Base-by-base conservation (phyloP, 2,329 filamentous ascomycete genomes). In the Lachnellula cervina region DNA sequence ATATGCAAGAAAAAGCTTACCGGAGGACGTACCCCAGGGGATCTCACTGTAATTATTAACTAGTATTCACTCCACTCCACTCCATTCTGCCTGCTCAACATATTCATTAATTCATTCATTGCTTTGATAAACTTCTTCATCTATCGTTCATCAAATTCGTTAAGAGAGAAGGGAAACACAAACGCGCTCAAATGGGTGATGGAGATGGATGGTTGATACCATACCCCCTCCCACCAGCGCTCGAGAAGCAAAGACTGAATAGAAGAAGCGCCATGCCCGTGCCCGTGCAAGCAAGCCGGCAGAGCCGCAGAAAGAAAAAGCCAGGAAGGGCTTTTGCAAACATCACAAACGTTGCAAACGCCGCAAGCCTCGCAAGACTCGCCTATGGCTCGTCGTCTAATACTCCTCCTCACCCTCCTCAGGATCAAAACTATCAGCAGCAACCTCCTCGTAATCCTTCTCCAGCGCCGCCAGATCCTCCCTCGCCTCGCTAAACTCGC, bases 361-460 rank as follows among this genome's bases (percentile, higher is more conserved):
- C 11, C 42, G 11, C n/a, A 44, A 14, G 40, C 9, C 42, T 38
- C 37, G 42, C 42, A 19, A 21, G 42, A 44, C 17, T 9, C 19
- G 16, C 5, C 42, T 44, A 5, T 21, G 5, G 28, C 28, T 32
- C 28, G 4, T 34, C 4, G 23, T 8, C 44, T 54, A 71, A 53
- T 71, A 71, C 52, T 71, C 71, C 46, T 63, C 78, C 64, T 80
- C 79, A 37, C 66, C 70, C 50, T 69, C 74, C 48, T 77, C 80
- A 34, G 72, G 72, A 17, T 81, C 80, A 51, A 79, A 66, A 54
- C 66, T 69, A 68, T 85, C 82, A 58, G 72, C 76, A 54, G 81
- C 82, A 63, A 85, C 81, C 71, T 85, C 82, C 68, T 83, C 81
- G 63, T 86, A 86, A 64, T 86, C 82, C 70, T 80, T 82, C 73